Conservation (phyloP, 495 filamentous ascomycete species). For the Patellaria atrata region DNA sequence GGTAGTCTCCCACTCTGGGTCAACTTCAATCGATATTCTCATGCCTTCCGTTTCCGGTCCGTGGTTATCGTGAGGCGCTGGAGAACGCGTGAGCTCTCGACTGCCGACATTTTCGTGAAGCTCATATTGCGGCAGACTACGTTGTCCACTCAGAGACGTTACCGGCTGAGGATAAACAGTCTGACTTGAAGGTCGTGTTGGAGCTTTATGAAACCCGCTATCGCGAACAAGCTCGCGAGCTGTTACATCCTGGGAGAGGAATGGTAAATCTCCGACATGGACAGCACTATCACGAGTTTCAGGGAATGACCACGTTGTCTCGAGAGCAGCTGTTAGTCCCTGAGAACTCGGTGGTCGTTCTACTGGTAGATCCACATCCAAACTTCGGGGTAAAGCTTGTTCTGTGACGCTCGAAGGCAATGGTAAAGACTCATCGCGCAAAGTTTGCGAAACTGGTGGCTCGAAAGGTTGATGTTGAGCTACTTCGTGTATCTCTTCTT, state of each 20-base stretch:
- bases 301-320: slow-evolving; percentile 22
- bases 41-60: slow-evolving; percentile 15
- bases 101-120: slow-evolving; percentile 6
- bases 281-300: slow-evolving; percentile 36
- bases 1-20: slow-evolving; percentile 16
- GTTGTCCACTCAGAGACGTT: too few species aligned
- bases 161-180: too few species aligned
- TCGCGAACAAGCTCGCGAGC: too few species aligned
- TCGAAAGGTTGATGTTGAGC: too few species aligned
- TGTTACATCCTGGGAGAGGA: slow-evolving; percentile 18
- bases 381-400: too few species aligned
- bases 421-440: too few species aligned
- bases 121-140: slow-evolving; percentile 1
- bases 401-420: too few species aligned
- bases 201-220: slow-evolving; percentile 29
- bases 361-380: too few species aligned
- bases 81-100: too few species aligned
- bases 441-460: too few species aligned
- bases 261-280: slow-evolving; percentile 37
- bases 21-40: slow-evolving; percentile 14
- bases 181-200: too few species aligned
- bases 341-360: slow-evolving; percentile 2
- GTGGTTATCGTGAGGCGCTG: neutral
- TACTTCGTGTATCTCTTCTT: too few species aligned
- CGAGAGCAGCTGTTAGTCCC: slow-evolving; percentile 4